Evolutionary conservation across 1,284 basidiomycete genomes (phyloP).

Genomic region (Pterula multifida): DNA sequence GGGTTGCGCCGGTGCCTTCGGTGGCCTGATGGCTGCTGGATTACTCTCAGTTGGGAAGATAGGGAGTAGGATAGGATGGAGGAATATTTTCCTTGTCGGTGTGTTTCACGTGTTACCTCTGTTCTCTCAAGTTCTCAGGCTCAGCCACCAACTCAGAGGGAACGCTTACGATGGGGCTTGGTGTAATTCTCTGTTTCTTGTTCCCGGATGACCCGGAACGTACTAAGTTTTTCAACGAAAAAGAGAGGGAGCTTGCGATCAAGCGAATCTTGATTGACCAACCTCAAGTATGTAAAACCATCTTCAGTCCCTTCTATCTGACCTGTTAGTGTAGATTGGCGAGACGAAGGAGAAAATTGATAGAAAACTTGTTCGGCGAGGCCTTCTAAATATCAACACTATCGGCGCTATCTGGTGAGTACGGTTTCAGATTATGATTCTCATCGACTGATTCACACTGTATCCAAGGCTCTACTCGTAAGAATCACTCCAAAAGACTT

Average conservation of each 20-base stretch:
- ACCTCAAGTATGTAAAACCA: neutral
- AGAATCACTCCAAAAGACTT: no score
- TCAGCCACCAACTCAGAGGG: slow-evolving; percentile 1
- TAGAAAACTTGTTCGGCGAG: neutral
- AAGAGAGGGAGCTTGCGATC: slow-evolving; percentile 1
- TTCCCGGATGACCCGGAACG: slow-evolving; percentile 1
- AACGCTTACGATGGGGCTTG: slow-evolving; percentile 1
- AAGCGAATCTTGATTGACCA: neutral
- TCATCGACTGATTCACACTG: no score
- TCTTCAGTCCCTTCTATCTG: neutral
- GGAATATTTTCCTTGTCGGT: slow-evolving; percentile 3
- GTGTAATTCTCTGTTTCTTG: neutral
- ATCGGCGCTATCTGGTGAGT: neutral
- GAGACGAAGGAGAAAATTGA: neutral
- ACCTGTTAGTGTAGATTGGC: neutral
- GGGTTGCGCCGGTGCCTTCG: slow-evolving; percentile 1
- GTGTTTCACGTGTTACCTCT: neutral
- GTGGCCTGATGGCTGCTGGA: slow-evolving; percentile 1
- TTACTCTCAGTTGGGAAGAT: slow-evolving; percentile 1
- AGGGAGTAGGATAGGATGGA: neutral
- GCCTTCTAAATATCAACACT: neutral
- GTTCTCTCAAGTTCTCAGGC: neutral
- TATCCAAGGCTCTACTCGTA: neutral
- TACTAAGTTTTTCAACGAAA: neutral
- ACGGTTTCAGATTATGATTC: no score